Evolutionary conservation across 345 rosid species (phyloP).

Genomic region (Eucalyptus coolabah): DNA sequence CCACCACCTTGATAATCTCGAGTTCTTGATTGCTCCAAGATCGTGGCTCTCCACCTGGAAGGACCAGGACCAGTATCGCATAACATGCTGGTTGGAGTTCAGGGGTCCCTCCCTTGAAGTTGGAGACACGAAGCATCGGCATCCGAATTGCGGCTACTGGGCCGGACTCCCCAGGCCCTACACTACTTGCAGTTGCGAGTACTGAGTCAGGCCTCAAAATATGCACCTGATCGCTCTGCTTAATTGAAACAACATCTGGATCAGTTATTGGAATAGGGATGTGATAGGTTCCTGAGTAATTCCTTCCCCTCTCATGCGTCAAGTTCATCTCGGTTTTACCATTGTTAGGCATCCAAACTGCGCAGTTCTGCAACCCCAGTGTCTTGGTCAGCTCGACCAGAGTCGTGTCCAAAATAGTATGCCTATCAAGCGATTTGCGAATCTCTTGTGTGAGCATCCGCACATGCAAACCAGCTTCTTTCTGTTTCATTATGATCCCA

Average conservation of each 20-base stretch:
- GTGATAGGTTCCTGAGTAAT: slow-evolving; percentile 10
- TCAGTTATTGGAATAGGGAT: slow-evolving; percentile 44
- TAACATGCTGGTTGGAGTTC: slow-evolving; percentile 59
- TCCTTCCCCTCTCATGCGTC: slow-evolving; percentile 56
- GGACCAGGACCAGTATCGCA: slow-evolving; percentile 75
- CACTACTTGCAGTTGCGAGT: slow-evolving; percentile 54
- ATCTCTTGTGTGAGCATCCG: slow-evolving; percentile 97
- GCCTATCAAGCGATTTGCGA: slow-evolving; percentile 82
- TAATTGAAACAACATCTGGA: slow-evolving; percentile 55
- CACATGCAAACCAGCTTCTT: slow-evolving; percentile 72
- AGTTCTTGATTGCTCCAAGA: slow-evolving; percentile 74
- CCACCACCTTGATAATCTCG: slow-evolving; percentile 90
- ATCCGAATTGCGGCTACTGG: slow-evolving; percentile 85
- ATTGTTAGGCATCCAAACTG: slow-evolving; percentile 91
- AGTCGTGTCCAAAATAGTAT: slow-evolving; percentile 73
- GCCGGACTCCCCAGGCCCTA: slow-evolving; percentile 42
- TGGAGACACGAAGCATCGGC: slow-evolving; percentile 89
- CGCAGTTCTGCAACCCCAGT: slow-evolving; percentile 73
- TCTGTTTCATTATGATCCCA: slow-evolving; percentile 79
- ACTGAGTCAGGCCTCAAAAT: slow-evolving; percentile 44
- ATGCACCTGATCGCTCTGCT: slow-evolving; percentile 48
- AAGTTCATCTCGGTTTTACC: slow-evolving; percentile 49
- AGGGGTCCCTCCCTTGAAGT: slow-evolving; percentile 89
- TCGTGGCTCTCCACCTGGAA: slow-evolving; percentile 53
- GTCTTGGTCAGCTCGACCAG: slow-evolving; percentile 92